Evolutionary conservation across 2,329 filamentous ascomycete genomes (phyloP).

Genomic region (Arachnomyces sp.): DNA sequence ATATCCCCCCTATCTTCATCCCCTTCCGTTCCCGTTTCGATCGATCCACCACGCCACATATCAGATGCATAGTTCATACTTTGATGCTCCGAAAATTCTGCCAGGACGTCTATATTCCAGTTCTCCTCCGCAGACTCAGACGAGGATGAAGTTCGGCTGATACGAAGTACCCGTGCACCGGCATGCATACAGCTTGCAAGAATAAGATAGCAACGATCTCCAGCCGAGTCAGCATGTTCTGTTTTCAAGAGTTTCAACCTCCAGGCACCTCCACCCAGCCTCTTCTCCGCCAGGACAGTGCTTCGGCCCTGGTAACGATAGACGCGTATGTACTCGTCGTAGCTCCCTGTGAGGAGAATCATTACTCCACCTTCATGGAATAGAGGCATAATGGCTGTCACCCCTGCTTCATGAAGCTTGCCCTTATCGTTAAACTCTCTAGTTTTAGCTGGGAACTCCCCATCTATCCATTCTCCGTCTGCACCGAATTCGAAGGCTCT

Average conservation of each 20-base stretch:
- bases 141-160: slow-evolving; percentile 22
- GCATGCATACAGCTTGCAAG: slow-evolving; percentile 93
- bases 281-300: slow-evolving; percentile 53
- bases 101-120: slow-evolving; percentile 60
- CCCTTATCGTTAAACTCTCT: slow-evolving; percentile 36
- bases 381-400: slow-evolving; percentile 77
- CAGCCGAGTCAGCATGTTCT: slow-evolving; percentile 9
- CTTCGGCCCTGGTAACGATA: slow-evolving; percentile 33
- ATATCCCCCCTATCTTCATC: slow-evolving; percentile 10
- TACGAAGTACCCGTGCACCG: slow-evolving; percentile 59
- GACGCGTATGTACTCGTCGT: slow-evolving; percentile 76
- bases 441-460: not conserved
- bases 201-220: slow-evolving; percentile 40
- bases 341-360: slow-evolving; percentile 76
- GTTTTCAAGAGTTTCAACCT: slow-evolving; percentile 54
- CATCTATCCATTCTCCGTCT: slow-evolving; percentile 8
- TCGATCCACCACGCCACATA: slow-evolving; percentile 24
- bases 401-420: slow-evolving; percentile 68
- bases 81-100: slow-evolving; percentile 72
- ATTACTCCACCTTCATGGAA: slow-evolving; percentile 40
- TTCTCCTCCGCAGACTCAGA: slow-evolving; percentile 28
- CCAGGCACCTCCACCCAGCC: slow-evolving; percentile 81
- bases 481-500: slow-evolving; percentile 24
- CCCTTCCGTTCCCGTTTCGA: slow-evolving; percentile 4
- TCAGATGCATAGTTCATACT: slow-evolving; percentile 96